phyloP scores from a whole-genome alignment of 2,329 filamentous ascomycete species.

The Paraconiothyrium brasiliense region DNA sequence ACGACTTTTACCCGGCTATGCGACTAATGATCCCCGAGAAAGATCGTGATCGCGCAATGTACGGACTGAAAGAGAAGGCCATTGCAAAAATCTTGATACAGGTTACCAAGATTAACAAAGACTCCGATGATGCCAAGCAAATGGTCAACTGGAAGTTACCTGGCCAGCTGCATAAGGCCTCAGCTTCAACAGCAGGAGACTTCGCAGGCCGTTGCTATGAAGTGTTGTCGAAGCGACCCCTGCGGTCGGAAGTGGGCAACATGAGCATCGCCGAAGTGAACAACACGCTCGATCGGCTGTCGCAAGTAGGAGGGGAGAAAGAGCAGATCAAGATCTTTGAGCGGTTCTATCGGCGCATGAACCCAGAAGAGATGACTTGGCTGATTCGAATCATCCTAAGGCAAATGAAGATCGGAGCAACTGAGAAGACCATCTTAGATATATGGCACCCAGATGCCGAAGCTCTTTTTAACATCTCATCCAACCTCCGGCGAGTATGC shows the following conservation, averaged over 20 bases:
- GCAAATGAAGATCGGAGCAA: slow-evolving; percentile 78
- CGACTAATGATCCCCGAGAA: slow-evolving; percentile 92
- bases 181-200: slow-evolving; percentile 76
- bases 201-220: slow-evolving; percentile 91
- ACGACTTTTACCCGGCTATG: slow-evolving; percentile 93
- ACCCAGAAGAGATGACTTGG: slow-evolving; percentile 92
- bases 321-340: slow-evolving; percentile 83
- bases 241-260: slow-evolving; percentile 75
- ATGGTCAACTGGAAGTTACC: slow-evolving; percentile 94
- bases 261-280: slow-evolving; percentile 94
- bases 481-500: slow-evolving; percentile 87
- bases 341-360: slow-evolving; percentile 89
- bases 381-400: slow-evolving; percentile 91
- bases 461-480: slow-evolving; percentile 82
- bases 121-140: slow-evolving; percentile 86
- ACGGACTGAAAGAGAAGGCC: slow-evolving; percentile 90
- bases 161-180: slow-evolving; percentile 60
- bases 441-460: slow-evolving; percentile 65
- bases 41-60: slow-evolving; percentile 90
- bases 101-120: slow-evolving; percentile 88
- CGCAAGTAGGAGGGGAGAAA: slow-evolving; percentile 79
- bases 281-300: slow-evolving; percentile 79
- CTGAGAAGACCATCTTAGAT: slow-evolving; percentile 87
- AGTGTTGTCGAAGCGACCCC: slow-evolving; percentile 82
- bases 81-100: slow-evolving; percentile 93